These are phyloP conservation scores for Trichoderma sp. DNA, from an alignment of 2,329 filamentous ascomycete species.

Conservation along the genomic window DNA sequence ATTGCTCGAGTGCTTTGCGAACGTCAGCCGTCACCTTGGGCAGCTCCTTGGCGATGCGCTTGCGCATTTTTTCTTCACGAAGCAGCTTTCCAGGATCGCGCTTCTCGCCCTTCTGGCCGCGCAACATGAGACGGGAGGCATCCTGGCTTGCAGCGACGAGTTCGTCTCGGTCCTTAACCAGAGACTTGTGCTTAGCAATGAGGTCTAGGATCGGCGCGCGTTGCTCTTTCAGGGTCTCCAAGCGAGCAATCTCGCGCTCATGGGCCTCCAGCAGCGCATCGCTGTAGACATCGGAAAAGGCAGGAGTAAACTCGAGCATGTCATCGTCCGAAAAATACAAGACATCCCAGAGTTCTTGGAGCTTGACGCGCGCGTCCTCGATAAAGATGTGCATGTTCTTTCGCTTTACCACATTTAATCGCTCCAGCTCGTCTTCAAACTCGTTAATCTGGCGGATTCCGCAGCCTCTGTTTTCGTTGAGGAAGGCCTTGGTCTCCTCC, in stretches of 20 bases:
- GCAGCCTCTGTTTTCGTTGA: slow-evolving; percentile 85
- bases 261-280: slow-evolving; percentile 94
- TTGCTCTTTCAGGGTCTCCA: slow-evolving; percentile 83
- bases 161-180: slow-evolving; percentile 85
- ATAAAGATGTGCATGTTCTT: slow-evolving; percentile 96
- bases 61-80: slow-evolving; percentile 97
- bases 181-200: slow-evolving; percentile 78
- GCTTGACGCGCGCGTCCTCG: slow-evolving; percentile 84
- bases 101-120: slow-evolving; percentile 89
- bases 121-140: slow-evolving; percentile 87
- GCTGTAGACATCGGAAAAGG: slow-evolving; percentile 95
- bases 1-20: slow-evolving; percentile 75
- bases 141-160: slow-evolving; percentile 91
- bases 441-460: slow-evolving; percentile 92
- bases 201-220: slow-evolving; percentile 80
- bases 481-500: slow-evolving; percentile 78
- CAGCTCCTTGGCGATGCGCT: slow-evolving; percentile 92
- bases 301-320: slow-evolving; percentile 97
- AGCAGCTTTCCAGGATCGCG: slow-evolving; percentile 92
- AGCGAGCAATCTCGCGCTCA: slow-evolving; percentile 81
- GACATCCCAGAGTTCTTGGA: slow-evolving; percentile 93
- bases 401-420: slow-evolving; percentile 88
- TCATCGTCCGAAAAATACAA: slow-evolving; percentile 96
- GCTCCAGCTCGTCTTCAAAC: slow-evolving; percentile 84
- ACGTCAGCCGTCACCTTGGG: slow-evolving; percentile 89